Evolutionary conservation across 225 moss, liverwort and hornwort species (phyloP).

Genomic region (Physcomitrium patens): DNA sequence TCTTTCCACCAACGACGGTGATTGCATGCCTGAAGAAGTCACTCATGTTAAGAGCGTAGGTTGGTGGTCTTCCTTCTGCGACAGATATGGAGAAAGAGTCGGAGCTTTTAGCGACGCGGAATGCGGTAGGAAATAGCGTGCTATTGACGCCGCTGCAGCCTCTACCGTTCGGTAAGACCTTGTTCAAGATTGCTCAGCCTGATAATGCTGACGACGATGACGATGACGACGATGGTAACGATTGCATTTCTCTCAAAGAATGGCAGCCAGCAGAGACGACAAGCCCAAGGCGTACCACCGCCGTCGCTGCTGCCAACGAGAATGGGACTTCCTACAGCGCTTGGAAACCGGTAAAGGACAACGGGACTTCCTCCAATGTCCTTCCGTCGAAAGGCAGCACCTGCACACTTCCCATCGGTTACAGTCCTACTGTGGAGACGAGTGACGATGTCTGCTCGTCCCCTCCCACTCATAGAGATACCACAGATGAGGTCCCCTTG

Average conservation of each 20-base stretch:
- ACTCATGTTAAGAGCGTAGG: slow-evolving; percentile 5
- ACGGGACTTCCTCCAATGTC: slow-evolving; percentile 19
- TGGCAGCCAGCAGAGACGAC: slow-evolving; percentile 45
- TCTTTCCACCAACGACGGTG: background rate
- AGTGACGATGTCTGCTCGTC: slow-evolving; percentile 43
- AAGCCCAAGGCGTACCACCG: background rate
- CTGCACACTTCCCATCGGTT: slow-evolving; percentile 36
- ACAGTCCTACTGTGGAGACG: slow-evolving; percentile 35
- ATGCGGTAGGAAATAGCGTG: slow-evolving; percentile 24
- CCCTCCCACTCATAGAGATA: slow-evolving; percentile 22
- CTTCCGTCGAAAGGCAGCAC: slow-evolving; percentile 9
- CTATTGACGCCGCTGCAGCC: slow-evolving; percentile 45
- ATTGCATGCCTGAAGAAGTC: slow-evolving; percentile 5
- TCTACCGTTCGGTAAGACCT: slow-evolving; percentile 23
- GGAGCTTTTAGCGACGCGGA: slow-evolving; percentile 38
- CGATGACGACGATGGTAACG: slow-evolving; percentile 40
- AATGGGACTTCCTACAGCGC: slow-evolving; percentile 33
- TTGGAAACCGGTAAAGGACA: slow-evolving; percentile 45
- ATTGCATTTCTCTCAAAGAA: slow-evolving; percentile 57
- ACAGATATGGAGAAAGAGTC: slow-evolving; percentile 61
- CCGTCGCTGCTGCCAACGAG: background rate
- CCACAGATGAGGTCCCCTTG: slow-evolving; percentile 19
- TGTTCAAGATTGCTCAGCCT: slow-evolving; percentile 45
- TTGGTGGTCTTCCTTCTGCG: slow-evolving; percentile 5
- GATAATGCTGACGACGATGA: slow-evolving; percentile 15